Conservation (phyloP, 163 green algal genomes). For the Chlorella variabilis region DNA sequence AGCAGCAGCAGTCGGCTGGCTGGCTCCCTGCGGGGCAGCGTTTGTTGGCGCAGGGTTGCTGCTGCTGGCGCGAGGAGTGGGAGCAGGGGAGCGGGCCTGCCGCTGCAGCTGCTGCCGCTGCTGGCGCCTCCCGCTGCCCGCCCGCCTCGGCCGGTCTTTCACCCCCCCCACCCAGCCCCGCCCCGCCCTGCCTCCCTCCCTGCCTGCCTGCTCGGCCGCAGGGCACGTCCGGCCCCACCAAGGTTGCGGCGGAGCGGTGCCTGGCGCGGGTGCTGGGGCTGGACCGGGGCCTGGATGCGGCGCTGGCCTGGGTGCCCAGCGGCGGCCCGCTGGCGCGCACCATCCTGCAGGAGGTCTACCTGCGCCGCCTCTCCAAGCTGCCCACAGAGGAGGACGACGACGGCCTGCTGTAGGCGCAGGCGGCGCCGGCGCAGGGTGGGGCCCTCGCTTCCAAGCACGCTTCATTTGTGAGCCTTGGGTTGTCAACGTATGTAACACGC, state of each 20-base stretch:
- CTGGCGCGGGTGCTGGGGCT: conserved; percentile 54
- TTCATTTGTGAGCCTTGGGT: too few relatives aligned
- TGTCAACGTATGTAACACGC: too few relatives aligned
- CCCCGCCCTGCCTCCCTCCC: neutral
- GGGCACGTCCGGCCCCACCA: conserved; percentile 54
- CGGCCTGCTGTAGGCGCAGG: conserved; percentile 28
- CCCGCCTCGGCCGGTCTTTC: too few relatives aligned
- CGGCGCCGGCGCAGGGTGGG: too few relatives aligned
- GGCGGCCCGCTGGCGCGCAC: conserved; percentile 44
- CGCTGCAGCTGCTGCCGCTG: too few relatives aligned
- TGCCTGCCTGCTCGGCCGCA: neutral
- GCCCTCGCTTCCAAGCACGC: neutral
- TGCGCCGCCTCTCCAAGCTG: conserved; percentile 71
- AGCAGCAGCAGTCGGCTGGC: too few relatives aligned
- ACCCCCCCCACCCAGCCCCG: neutral
- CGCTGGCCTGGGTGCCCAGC: conserved; percentile 49
- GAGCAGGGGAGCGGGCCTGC: too few relatives aligned
- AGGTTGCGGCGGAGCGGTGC: conserved; percentile 59
- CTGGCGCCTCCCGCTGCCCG: too few relatives aligned
- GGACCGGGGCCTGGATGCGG: conserved; percentile 35
- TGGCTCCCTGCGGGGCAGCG: too few relatives aligned
- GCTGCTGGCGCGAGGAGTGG: too few relatives aligned
- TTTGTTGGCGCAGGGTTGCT: too few relatives aligned
- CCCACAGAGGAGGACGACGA: conserved; percentile 62
- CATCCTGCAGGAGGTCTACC: conserved; percentile 58